Evolutionary conservation across 208 protist species (phyloP), one percentile per base, ranked within the genome.

Genomic region (Kentomonas sorsogonicus): DNA sequence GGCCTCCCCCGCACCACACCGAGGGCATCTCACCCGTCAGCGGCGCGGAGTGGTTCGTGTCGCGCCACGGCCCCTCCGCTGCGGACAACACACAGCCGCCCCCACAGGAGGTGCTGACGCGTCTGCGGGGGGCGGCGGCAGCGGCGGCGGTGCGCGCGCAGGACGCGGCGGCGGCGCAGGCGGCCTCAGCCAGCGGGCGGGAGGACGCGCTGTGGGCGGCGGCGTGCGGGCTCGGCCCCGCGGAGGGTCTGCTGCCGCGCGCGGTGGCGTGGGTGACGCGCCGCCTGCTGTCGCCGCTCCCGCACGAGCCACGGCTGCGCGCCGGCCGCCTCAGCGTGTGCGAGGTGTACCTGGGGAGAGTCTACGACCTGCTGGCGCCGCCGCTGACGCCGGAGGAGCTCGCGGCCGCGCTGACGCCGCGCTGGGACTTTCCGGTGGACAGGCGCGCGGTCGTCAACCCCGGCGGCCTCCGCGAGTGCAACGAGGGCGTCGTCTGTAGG

Each of bases 301-400:
- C 13, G 13, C 22, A 41, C 9, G 34, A 18, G 16, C 26, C 23
- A 29, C 40, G 18, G 20, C 10, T 22, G 26, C 1, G 25, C 26
- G n/a, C 43, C 13, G 1, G 60, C 45, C 0, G 33, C 23, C 55
- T 74, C 18, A 72, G 68, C n/a, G 72, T 66, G 53, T 71, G 64
- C 33, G 74, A 80, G 44, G 67, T 80, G 31, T 74, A 76, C 64
- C 66, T 72, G 47, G 65, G 72, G n/a, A 63, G 57, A 26, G 54
- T 72, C 2, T 75, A 67, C 50, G 74, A 80, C 27, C 50, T 80
- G 11, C 61, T 80, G 29, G 68, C 54, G 4, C 25, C 31, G 5
- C 60, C 59, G 7, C 29, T 52, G 0, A 29, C 60, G 10, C 16
- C 38, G 10, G 11, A 31, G 3, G 20, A 55, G 16, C 27, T 38